These are phyloP conservation scores for Spergularia azorica DNA, from an alignment of 179 eudicot species.

Conservation along the genomic window DNA sequence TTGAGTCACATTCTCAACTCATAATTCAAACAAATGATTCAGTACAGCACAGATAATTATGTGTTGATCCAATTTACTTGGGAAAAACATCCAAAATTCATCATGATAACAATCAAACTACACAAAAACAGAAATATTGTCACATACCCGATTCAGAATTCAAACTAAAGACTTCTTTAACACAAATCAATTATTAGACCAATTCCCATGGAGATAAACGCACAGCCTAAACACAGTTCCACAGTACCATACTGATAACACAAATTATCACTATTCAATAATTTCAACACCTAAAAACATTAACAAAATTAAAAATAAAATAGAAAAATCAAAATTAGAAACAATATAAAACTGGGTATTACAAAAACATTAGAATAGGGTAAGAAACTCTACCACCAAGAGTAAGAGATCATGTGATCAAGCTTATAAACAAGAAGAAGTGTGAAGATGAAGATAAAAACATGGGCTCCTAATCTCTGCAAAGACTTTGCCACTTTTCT, in stretches of 20 bases:
- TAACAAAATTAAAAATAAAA: background rate
- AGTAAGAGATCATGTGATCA: slow-evolving; percentile 49
- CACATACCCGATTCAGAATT: slow-evolving; percentile 7
- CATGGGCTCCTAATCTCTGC: slow-evolving; percentile 63
- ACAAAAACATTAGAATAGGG: background rate
- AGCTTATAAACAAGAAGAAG: slow-evolving; percentile 73
- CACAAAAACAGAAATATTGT: background rate
- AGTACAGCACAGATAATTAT: background rate
- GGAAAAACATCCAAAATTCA: background rate
- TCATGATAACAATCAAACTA: background rate
- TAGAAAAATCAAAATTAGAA: background rate
- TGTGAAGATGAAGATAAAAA: slow-evolving; percentile 56
- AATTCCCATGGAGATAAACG: background rate
- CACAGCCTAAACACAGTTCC: background rate
- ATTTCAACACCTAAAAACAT: background rate
- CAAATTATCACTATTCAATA: background rate
- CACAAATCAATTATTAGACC: background rate
- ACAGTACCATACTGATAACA: background rate
- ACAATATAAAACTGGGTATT: background rate
- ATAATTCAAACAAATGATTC: slow-evolving; percentile 2
- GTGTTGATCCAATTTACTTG: background rate
- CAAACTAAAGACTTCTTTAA: background rate
- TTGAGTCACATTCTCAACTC: background rate
- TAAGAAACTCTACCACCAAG: slow-evolving; percentile 70
- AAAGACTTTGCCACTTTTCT: slow-evolving; percentile 61